phyloP scores from a whole-genome alignment of 192 early-diverging fungal genomes.

The Dispira simplex region DNA sequence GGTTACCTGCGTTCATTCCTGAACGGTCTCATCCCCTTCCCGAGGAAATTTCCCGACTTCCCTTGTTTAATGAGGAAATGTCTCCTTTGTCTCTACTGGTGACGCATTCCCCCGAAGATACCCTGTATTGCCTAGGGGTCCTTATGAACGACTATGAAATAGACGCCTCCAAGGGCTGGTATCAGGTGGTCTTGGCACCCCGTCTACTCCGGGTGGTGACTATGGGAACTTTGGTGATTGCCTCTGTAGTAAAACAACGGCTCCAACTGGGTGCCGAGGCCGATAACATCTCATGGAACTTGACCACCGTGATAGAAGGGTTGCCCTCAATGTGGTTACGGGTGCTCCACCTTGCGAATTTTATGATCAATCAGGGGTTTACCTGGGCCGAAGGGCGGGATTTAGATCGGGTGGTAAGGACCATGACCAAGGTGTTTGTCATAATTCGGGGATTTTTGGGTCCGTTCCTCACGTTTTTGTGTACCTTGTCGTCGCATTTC shows the following conservation, averaged over 20 bases:
- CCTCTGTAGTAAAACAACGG: neutral
- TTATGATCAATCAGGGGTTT: neutral
- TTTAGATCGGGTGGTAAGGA: neutral
- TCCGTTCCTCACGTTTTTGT: neutral
- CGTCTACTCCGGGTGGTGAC: neutral
- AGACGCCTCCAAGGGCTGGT: neutral
- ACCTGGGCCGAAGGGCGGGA: neutral
- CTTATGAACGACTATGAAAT: neutral
- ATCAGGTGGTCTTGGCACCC: neutral
- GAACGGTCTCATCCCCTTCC: neutral
- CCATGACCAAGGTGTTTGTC: neutral
- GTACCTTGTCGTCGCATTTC: neutral
- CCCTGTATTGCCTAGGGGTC: neutral
- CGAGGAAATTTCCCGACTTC: neutral
- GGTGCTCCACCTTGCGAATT: neutral
- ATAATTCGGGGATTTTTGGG: neutral
- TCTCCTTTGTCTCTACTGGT: neutral
- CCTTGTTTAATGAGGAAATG: neutral
- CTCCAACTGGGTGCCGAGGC: neutral
- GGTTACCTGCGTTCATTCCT: neutral
- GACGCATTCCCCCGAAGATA: conserved; percentile 6
- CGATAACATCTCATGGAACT: neutral
- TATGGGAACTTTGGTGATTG: neutral
- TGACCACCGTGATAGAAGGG: neutral
- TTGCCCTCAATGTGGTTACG: neutral